Conservation (phyloP, 371 early-diverging fungal species). For the Mucor saturninus region DNA sequence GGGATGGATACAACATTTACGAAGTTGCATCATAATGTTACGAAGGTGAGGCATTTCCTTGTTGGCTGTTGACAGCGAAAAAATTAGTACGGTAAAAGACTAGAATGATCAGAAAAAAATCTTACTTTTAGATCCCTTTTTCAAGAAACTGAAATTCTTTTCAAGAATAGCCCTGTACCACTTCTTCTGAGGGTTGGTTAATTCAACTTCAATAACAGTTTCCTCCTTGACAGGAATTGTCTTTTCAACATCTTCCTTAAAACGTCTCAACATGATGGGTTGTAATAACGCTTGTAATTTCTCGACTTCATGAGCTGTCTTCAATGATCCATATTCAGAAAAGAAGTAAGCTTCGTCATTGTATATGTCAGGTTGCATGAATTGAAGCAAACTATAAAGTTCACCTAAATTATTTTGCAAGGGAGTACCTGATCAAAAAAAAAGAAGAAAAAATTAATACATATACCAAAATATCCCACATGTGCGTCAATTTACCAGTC, state of each 20-base stretch:
- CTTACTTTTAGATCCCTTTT: slow-evolving; percentile 61
- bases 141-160: slow-evolving; percentile 80
- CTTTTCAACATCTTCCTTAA: slow-evolving; percentile 86
- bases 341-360: slow-evolving; percentile 72
- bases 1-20: slow-evolving; percentile 89
- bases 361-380: slow-evolving; percentile 84
- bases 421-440: slow-evolving; percentile 63
- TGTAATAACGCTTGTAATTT: slow-evolving; percentile 68
- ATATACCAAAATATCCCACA: too few relatives aligned
- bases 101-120: too few relatives aligned
- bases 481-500: slow-evolving; percentile 48
- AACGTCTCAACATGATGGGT: slow-evolving; percentile 75
- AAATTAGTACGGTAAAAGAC: neutral
- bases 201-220: slow-evolving; percentile 81
- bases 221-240: slow-evolving; percentile 85
- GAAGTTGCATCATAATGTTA: slow-evolving; percentile 74
- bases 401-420: slow-evolving; percentile 93
- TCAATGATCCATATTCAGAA: slow-evolving; percentile 73
- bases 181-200: slow-evolving; percentile 82
- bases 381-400: slow-evolving; percentile 89
- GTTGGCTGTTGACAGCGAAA: slow-evolving; percentile 26
- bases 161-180: slow-evolving; percentile 90
- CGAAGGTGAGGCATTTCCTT: slow-evolving; percentile 65
- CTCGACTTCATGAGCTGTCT: slow-evolving; percentile 77
- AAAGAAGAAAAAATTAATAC: too few relatives aligned